These are phyloP conservation scores for Boletus insuetus DNA, from an alignment of 768 basidiomycete genomes.

Conservation along the genomic window DNA sequence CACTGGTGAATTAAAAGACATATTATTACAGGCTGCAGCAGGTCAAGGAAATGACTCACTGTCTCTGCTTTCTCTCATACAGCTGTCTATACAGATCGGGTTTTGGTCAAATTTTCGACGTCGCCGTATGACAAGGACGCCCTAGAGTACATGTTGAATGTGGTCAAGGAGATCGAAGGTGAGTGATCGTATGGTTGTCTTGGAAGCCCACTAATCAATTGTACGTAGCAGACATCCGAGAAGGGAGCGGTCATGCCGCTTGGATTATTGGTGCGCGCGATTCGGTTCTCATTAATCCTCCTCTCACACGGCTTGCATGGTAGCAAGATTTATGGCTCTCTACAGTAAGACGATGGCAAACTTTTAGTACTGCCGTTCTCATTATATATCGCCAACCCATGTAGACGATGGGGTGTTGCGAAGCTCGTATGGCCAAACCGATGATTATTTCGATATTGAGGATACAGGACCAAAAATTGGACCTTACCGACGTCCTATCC, in stretches of 20 bases:
- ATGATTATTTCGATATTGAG: conserved; percentile 33
- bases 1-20: conserved; percentile 19
- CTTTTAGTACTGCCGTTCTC: neutral
- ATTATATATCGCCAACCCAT: neutral
- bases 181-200: neutral
- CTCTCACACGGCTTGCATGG: conserved; percentile 1
- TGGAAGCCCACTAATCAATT: neutral
- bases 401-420: conserved; percentile 27
- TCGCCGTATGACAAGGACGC: conserved; percentile 25
- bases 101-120: conserved; percentile 33
- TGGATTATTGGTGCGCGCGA: conserved; percentile 27
- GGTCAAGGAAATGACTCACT: conserved; percentile 5
- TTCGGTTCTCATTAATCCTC: neutral
- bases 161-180: conserved; percentile 31
- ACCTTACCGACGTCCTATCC: conserved; percentile 18
- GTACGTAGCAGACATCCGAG: conserved; percentile 7
- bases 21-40: conserved; percentile 30
- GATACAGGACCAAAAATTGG: conserved; percentile 4
- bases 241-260: conserved; percentile 12
- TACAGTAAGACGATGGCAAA: conserved; percentile 20
- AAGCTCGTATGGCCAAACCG: conserved; percentile 31
- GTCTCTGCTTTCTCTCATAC: neutral
- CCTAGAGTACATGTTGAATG: conserved; percentile 25
- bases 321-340: conserved; percentile 31
- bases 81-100: conserved; percentile 18